Base-by-base conservation (phyloP, 331 rosid species). In the Pyrus hybrid region DNA sequence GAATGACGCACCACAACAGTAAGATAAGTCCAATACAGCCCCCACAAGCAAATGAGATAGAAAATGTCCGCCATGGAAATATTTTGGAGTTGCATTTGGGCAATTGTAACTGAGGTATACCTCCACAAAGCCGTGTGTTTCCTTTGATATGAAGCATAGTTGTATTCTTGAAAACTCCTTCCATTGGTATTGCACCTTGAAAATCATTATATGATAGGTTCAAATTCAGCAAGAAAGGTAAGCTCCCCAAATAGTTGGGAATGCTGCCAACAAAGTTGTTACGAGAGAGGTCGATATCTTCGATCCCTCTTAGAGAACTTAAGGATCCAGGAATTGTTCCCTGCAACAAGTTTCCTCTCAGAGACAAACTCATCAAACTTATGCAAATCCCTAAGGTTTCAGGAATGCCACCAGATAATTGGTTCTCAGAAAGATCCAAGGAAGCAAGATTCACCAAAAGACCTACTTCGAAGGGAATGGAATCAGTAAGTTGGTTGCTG, bases 181-280 rank as follows among this genome's bases (percentile, higher is more conserved):
- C 2, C 6, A 9, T 6, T 3, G 78, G 83, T 5, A 84, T 49
- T 37, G 69, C 67, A 21, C 79, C 85, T 54, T 68, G 53, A 4
- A 84, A 58, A 28, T 71, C 49, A 14, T 88, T 83, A 12, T 74
- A 83, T 1, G 91, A 85, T 41, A 88, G 45, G 71, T 88, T 62
- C 75, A 85, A 58, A 62, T 67, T 18, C 1, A 4, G 11, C 13
- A 81, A 23, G 32, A 23, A 20, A 9, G 1, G 5, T 5, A 81
- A 14, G 2, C 25, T 25, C 54, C 10, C 16, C n/a, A 84, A 28
- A 17, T 5, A 72, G 5, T 33, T 1, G 4, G 86, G 90, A 76
- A 84, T 77, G 20, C 29, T 5, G 8, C 86, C 82, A 2, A 76
- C 63, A 32, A 84, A 74, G 9, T 82, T 67, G 82, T 81, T 86